These are phyloP conservation scores for Boletellus sp. DNA, from an alignment of 768 basidiomycete genomes.

Conservation along the genomic window DNA sequence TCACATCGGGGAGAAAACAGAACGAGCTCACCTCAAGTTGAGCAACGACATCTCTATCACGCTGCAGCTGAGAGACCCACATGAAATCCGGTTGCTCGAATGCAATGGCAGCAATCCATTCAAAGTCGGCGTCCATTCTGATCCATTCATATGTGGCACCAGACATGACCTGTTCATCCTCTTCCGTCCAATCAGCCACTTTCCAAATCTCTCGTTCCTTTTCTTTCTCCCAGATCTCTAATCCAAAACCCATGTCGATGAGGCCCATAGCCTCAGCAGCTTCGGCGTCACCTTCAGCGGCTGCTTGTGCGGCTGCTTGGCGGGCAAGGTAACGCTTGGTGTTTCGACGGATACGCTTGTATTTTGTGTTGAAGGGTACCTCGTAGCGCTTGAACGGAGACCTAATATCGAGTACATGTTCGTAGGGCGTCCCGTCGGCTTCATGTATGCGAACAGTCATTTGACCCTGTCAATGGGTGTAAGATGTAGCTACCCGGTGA, in stretches of 20 bases:
- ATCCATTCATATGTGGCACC: conserved; percentile 99
- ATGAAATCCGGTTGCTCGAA: conserved; percentile 97
- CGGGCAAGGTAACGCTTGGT: conserved; percentile 94
- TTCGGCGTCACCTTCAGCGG: conserved; percentile 87
- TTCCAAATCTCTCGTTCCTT: conserved; percentile 92
- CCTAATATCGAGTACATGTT: conserved; percentile 93
- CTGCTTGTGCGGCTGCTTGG: conserved; percentile 89
- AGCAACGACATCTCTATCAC: conserved; percentile 94
- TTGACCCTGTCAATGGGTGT: conserved; percentile 59
- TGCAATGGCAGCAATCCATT: conserved; percentile 92
- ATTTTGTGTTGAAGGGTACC: conserved; percentile 97
- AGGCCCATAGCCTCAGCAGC: conserved; percentile 92
- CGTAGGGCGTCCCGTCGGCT: conserved; percentile 98
- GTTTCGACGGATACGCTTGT: conserved; percentile 92
- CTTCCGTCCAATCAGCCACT: conserved; percentile 96
- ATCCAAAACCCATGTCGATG: conserved; percentile 90
- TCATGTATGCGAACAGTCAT: conserved; percentile 99
- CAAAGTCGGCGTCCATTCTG: conserved; percentile 96
- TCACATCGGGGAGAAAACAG: background rate
- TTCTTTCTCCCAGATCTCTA: conserved; percentile 96
- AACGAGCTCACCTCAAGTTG: conserved; percentile 78
- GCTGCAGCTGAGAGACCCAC: conserved; percentile 95
- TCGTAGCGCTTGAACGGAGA: conserved; percentile 89
- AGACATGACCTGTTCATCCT: conserved; percentile 90
- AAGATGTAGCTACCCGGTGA: conserved; percentile 1